Percentiles rank a stretch among this genome's conserved stretches.
These are phyloP conservation scores for Cercophora sp. DNA, from an alignment of 495 filamentous ascomycete species.

Conservation along the genomic window DNA sequence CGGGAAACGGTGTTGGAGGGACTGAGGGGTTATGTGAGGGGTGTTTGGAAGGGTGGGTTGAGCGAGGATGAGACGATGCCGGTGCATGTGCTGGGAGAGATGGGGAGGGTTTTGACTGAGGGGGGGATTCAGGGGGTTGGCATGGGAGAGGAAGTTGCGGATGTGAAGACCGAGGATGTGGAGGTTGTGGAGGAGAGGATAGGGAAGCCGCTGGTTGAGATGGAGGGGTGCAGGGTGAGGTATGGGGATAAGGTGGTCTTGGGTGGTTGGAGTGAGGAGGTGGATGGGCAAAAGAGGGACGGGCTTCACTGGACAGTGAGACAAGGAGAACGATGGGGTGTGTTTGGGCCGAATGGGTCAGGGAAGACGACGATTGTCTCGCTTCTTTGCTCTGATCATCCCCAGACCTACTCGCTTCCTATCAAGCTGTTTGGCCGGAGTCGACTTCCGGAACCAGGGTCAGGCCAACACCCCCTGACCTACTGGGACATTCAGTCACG, in stretches of 20 bases:
- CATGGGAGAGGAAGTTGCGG: conserved; percentile 18
- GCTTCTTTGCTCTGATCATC: conserved; percentile 91
- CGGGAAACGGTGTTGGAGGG: conserved; percentile 50
- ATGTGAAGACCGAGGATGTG: background rate
- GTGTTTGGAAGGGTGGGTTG: conserved; percentile 31
- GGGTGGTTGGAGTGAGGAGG: conserved; percentile 67
- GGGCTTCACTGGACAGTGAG: conserved; percentile 82
- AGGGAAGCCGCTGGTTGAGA: conserved; percentile 71
- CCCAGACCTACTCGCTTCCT: conserved; percentile 85
- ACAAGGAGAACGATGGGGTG: conserved; percentile 80
- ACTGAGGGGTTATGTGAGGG: conserved; percentile 41
- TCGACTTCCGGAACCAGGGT: conserved; percentile 63
- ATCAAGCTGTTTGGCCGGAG: conserved; percentile 80
- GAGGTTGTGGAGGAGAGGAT: background rate
- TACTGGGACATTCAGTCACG: conserved; percentile 88
- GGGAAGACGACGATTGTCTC: conserved; percentile 92
- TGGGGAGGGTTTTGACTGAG: conserved; percentile 44
- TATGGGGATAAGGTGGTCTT: conserved; percentile 77
- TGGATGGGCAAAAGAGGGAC: conserved; percentile 40
- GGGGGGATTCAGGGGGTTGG: conserved; percentile 39
- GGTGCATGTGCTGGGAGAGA: conserved; percentile 46
- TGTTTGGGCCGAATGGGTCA: conserved; percentile 87
- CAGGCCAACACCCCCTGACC: conserved; percentile 69
- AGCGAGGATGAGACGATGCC: conserved; percentile 36
- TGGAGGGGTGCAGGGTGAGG: conserved; percentile 73